These are phyloP conservation scores for Neoarthrinium moseri DNA, from an alignment of 2,329 filamentous ascomycete genomes.

Conservation along the genomic window DNA sequence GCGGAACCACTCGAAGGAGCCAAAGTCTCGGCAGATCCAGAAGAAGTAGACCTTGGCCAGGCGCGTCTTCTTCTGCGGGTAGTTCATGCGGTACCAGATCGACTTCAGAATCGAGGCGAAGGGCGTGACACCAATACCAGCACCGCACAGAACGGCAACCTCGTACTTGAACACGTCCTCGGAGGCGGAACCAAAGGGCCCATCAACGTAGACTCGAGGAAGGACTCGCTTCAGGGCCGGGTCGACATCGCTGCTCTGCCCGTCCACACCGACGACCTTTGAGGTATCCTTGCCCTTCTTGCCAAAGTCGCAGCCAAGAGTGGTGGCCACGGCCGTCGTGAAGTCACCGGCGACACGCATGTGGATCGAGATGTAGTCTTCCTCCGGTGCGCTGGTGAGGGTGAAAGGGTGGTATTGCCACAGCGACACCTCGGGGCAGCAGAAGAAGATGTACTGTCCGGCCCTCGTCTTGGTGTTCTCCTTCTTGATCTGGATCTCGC, in stretches of 20 bases:
- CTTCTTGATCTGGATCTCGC: constrained; percentile 91
- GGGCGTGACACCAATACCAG: constrained; percentile 82
- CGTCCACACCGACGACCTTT: constrained; percentile 68
- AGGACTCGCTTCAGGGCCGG: constrained; percentile 71
- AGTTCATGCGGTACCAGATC: constrained; percentile 93
- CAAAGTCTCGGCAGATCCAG: constrained; percentile 88
- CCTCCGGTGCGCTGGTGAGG: constrained; percentile 81
- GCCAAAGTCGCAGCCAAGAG: constrained; percentile 73
- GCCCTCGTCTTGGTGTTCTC: constrained; percentile 78
- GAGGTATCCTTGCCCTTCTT: constrained; percentile 54
- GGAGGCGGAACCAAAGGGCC: constrained; percentile 81
- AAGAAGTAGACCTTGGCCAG: constrained; percentile 89
- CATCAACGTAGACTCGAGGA: constrained; percentile 79
- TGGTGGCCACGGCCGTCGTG: constrained; percentile 66
- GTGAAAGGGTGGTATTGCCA: constrained; percentile 92
- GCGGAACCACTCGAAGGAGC: constrained; percentile 87
- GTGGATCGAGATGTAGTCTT: constrained; percentile 87
- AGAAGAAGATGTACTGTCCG: constrained; percentile 87
- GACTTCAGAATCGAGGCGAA: constrained; percentile 87
- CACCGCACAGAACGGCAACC: constrained; percentile 74
- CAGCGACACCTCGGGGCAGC: constrained; percentile 80
- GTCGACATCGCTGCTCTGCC: constrained; percentile 59
- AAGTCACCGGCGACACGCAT: constrained; percentile 83
- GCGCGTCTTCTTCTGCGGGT: constrained; percentile 74
- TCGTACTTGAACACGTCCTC: constrained; percentile 92